Evolutionary conservation across 176 grass and related monocot genomes (phyloP).

Genomic region (Eleusine coracana): DNA sequence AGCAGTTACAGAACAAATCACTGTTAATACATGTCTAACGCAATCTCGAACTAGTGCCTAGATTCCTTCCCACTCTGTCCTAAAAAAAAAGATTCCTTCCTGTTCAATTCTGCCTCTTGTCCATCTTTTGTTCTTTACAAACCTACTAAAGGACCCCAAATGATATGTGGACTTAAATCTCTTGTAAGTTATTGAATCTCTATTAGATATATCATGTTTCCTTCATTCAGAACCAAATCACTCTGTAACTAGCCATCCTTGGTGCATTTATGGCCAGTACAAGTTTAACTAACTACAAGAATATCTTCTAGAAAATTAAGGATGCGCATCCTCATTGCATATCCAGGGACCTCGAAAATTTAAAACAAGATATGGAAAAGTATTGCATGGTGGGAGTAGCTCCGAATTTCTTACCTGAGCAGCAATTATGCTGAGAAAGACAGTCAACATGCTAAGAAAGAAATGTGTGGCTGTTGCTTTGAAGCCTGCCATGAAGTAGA

Average conservation of each 20-base stretch:
- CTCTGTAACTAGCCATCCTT: background rate
- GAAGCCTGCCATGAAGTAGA: slow-evolving; percentile 96
- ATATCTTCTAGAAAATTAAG: background rate
- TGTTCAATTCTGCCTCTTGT: background rate
- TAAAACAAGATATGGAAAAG: slow-evolving; percentile 10
- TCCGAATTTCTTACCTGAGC: slow-evolving; percentile 70
- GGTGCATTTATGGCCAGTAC: background rate
- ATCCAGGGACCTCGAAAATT: slow-evolving; percentile 11
- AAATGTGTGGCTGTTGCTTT: slow-evolving; percentile 68
- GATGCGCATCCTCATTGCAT: background rate
- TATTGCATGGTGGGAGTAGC: background rate
- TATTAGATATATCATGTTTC: background rate
- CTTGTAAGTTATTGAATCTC: background rate
- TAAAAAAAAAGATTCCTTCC: too few relatives aligned
- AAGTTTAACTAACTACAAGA: slow-evolving; percentile 2
- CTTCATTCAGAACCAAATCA: background rate
- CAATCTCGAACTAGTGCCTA: background rate
- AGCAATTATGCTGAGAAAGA: slow-evolving; percentile 95
- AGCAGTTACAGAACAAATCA: background rate
- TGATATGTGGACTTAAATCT: background rate
- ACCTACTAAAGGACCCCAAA: background rate
- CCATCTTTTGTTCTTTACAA: background rate
- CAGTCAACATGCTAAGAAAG: slow-evolving; percentile 77
- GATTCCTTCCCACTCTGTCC: background rate
- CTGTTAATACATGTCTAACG: background rate